These are phyloP conservation scores for Coemansia brasiliensis DNA, from an alignment of 192 early-diverging fungal species.

Conservation along the genomic window DNA sequence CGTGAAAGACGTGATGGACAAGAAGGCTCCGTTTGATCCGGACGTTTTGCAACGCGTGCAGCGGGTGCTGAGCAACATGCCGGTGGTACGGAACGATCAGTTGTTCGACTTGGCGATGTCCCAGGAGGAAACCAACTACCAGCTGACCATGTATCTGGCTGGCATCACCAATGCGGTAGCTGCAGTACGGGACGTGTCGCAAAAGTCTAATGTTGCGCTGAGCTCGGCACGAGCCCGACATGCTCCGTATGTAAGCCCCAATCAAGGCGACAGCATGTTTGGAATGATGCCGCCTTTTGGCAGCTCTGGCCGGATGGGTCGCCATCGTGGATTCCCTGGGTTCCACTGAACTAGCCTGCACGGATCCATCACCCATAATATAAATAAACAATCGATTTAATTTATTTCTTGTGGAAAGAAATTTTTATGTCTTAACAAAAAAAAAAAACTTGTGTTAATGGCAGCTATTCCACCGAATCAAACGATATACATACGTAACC, in stretches of 20 bases:
- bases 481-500: conserved; percentile 80
- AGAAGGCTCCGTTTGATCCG: conserved; percentile 39
- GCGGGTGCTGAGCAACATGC: conserved; percentile 46
- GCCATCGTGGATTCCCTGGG: conserved; percentile 27
- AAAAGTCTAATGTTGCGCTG: conserved; percentile 40
- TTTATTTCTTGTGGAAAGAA: not conserved
- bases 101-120: conserved; percentile 43
- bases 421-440: too few species aligned
- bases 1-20: conserved; percentile 41
- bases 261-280: conserved; percentile 37
- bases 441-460: conserved; percentile 11
- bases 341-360: conserved; percentile 21
- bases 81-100: conserved; percentile 38
- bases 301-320: conserved; percentile 16
- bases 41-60: conserved; percentile 51
- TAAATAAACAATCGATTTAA: not conserved
- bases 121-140: conserved; percentile 53
- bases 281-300: conserved; percentile 28
- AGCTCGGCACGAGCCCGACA: conserved; percentile 27
- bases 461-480: conserved; percentile 60
- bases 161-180: conserved; percentile 25
- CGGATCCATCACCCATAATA: not conserved
- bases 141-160: conserved; percentile 32
- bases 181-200: conserved; percentile 36
- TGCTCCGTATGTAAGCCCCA: conserved; percentile 23